Evolutionary conservation across 352 stramenopile species (phyloP).

Genomic region (Pythium dissotocum): DNA sequence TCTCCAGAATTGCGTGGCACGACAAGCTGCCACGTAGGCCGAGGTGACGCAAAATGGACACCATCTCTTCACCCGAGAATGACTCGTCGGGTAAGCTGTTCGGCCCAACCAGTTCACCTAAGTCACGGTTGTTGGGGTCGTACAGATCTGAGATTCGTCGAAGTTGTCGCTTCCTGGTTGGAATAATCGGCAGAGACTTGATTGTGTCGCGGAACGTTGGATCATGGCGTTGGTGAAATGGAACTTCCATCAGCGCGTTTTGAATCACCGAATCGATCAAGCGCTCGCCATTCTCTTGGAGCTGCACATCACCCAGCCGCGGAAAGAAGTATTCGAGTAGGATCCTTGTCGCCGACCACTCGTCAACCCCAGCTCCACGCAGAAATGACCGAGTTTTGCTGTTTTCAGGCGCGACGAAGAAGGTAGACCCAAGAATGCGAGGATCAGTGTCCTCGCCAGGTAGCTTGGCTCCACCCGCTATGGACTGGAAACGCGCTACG

Average conservation of each 20-base stretch:
- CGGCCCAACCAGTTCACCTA: constrained; percentile 64
- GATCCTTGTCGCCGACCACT: constrained; percentile 57
- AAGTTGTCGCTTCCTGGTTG: constrained; percentile 54
- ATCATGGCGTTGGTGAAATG: constrained; percentile 59
- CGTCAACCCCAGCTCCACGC: constrained; percentile 46
- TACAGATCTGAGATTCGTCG: constrained; percentile 59
- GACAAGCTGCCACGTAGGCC: constrained; percentile 63
- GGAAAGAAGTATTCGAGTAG: constrained; percentile 69
- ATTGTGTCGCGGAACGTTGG: constrained; percentile 49
- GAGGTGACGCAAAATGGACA: constrained; percentile 55
- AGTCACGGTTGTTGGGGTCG: constrained; percentile 64
- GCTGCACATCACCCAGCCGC: constrained; percentile 38
- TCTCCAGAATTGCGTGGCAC: constrained; percentile 72
- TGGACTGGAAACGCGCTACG: constrained; percentile 3
- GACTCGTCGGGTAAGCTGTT: constrained; percentile 56
- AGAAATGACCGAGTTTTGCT: constrained; percentile 44
- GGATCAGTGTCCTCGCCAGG: constrained; percentile 42
- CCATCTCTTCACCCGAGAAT: constrained; percentile 47
- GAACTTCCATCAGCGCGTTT: constrained; percentile 41
- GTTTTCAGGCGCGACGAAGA: constrained; percentile 45
- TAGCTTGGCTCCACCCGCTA: constrained; percentile 32
- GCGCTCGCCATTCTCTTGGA: constrained; percentile 19
- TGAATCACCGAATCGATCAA: constrained; percentile 58
- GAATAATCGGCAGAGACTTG: constrained; percentile 43
- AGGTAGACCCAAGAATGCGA: constrained; percentile 50